A percentile compares a stretch with the other conserved stretches of the same genome.
phyloP scores from a whole-genome alignment of 192 early-diverging fungal species.

The Coemansia pectinata region DNA sequence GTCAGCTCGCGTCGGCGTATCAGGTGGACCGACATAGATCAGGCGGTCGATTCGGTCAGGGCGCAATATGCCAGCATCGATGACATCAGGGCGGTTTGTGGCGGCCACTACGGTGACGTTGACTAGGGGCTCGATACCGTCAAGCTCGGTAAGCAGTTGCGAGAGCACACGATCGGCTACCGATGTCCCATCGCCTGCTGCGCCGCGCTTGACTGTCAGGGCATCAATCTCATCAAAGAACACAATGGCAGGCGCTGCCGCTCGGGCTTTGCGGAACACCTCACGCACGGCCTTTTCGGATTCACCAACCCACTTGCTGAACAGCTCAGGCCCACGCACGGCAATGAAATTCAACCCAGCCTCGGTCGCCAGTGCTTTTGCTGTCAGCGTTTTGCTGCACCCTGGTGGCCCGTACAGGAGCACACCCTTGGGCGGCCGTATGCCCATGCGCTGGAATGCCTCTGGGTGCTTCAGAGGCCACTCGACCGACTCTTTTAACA shows the following conservation, averaged over 20 bases:
- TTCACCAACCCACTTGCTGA: constrained; percentile 99
- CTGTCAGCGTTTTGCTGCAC: constrained; percentile 96
- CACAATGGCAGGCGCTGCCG: constrained; percentile 92
- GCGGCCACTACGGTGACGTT: constrained; percentile 98
- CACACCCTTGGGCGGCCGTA: constrained; percentile 95
- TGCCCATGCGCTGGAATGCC: constrained; percentile 83
- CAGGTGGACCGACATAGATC: constrained; percentile 91
- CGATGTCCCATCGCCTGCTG: constrained; percentile 67
- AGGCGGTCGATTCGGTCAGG: constrained; percentile 96
- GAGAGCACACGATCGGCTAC: constrained; percentile 94
- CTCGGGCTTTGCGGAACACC: constrained; percentile 93
- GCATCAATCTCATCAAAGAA: constrained; percentile 99
- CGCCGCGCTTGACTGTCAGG: constrained; percentile 79
- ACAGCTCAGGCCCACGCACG: constrained; percentile 97
- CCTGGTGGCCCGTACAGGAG: constrained; percentile 98
- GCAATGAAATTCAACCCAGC: constrained; percentile 96
- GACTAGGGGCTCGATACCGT: constrained; percentile 93
- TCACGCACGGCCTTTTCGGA: constrained; percentile 95
- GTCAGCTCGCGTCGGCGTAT: constrained; percentile 67
- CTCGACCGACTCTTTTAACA: constrained; percentile 92
- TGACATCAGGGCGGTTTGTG: constrained; percentile 96
- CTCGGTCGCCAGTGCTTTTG: constrained; percentile 96
- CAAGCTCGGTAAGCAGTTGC: constrained; percentile 91
- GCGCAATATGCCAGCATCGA: constrained; percentile 88
- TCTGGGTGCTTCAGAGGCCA: constrained; percentile 98